A percentile compares a stretch with the other conserved stretches of the same genome.
Evolutionary conservation across 2,329 filamentous ascomycete genomes (phyloP).

Genomic region (Tolypocladium paradoxum): DNA sequence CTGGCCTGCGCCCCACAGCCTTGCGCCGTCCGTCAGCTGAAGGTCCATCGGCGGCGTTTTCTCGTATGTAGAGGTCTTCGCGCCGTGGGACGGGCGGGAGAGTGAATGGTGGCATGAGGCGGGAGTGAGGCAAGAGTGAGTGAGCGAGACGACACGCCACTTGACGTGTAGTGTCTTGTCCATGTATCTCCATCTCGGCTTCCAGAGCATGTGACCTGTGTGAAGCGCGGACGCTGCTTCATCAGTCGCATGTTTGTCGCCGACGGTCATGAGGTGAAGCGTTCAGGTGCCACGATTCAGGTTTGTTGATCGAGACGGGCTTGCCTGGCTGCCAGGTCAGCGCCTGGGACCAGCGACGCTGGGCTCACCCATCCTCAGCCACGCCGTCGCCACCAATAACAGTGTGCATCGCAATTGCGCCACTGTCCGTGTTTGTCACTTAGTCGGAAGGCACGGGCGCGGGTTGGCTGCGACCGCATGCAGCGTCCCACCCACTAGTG

Average conservation of each 20-base stretch:
- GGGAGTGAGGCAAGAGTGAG: neutral
- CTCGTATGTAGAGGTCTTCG: neutral
- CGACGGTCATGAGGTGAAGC: neutral
- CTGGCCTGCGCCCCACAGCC: neutral
- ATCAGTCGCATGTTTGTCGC: neutral
- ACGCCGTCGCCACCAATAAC: neutral
- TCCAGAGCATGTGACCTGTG: neutral
- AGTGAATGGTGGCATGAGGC: neutral
- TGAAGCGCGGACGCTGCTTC: neutral
- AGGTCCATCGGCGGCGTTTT: neutral
- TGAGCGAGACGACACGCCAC: neutral
- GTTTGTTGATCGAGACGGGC: neutral
- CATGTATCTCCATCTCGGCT: neutral
- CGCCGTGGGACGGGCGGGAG: neutral
- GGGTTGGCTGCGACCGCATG: neutral
- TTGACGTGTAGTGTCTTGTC: neutral
- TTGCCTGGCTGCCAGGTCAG: too few relatives aligned
- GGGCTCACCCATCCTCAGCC: too few relatives aligned
- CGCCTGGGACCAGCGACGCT: too few relatives aligned
- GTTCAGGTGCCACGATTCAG: neutral
- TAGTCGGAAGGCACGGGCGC: neutral
- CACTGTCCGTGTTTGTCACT: neutral
- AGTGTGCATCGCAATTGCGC: neutral
- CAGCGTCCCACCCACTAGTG: neutral
- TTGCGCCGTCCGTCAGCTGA: neutral